These are phyloP conservation scores for Chlorociboria aeruginascens DNA, from an alignment of 495 filamentous ascomycete species.

Conservation along the genomic window DNA sequence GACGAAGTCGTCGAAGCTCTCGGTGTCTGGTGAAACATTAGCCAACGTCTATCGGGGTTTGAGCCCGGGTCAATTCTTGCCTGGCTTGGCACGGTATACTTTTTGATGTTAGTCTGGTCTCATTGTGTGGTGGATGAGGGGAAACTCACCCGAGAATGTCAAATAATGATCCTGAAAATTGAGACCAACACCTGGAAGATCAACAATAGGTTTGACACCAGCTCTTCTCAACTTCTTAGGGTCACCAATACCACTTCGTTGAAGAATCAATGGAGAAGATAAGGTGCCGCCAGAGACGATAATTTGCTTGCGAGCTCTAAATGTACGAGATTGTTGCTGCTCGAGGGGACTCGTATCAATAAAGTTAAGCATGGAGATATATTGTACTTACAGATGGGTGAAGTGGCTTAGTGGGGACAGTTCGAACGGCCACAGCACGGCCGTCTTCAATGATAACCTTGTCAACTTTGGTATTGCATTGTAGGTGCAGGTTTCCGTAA, in stretches of 20 bases:
- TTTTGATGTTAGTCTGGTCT: too few relatives aligned
- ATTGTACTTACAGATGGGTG: constrained; percentile 22
- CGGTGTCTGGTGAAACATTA: constrained; percentile 30
- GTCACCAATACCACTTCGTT: constrained; percentile 52
- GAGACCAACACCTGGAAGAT: constrained; percentile 46
- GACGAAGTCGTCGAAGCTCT: constrained; percentile 73
- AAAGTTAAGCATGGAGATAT: constrained; percentile 17
- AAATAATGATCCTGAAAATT: constrained; percentile 86
- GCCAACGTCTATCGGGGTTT: background rate
- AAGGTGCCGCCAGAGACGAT: constrained; percentile 72
- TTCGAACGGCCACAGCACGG: constrained; percentile 49
- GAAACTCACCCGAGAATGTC: constrained; percentile 42
- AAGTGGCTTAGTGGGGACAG: constrained; percentile 43
- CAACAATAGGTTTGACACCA: constrained; percentile 56
- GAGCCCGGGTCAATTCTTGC: background rate
- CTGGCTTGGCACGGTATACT: constrained; percentile 62
- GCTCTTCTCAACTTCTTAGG: constrained; percentile 46
- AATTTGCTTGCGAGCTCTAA: constrained; percentile 65
- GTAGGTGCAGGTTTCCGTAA: constrained; percentile 60
- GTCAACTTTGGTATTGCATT: constrained; percentile 73
- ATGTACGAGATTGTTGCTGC: constrained; percentile 39
- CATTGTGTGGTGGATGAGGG: too few relatives aligned
- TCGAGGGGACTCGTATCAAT: constrained; percentile 29
- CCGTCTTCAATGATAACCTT: constrained; percentile 66
- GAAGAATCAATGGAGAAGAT: constrained; percentile 66